Evolutionary conservation across 1,284 basidiomycete species (phyloP).

Genomic region (Ustilago hordei): DNA sequence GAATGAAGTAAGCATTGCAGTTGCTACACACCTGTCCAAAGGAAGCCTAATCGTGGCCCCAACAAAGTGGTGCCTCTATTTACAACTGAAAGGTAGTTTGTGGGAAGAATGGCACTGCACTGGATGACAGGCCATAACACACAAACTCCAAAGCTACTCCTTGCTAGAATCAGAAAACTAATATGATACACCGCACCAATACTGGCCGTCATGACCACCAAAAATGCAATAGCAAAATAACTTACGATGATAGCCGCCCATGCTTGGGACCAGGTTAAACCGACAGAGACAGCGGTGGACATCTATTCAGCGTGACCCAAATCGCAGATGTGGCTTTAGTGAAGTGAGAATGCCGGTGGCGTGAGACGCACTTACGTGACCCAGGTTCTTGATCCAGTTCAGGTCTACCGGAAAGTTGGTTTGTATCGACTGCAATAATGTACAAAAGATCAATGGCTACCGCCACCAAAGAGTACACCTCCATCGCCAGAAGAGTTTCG

Average conservation of each 20-base stretch:
- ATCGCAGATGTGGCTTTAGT: background rate
- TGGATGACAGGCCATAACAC: conserved; percentile 82
- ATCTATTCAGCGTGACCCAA: background rate
- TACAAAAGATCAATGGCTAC: conserved; percentile 11
- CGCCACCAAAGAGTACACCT: conserved; percentile 37
- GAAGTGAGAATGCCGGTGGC: background rate
- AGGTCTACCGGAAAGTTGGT: background rate
- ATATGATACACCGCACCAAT: conserved; percentile 75
- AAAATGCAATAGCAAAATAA: conserved; percentile 78
- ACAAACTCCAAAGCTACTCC: conserved; percentile 80
- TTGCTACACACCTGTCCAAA: no score
- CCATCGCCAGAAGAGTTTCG: conserved; percentile 35
- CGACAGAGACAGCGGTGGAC: conserved; percentile 39
- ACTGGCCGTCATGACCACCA: conserved; percentile 82
- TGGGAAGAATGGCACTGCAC: conserved; percentile 75
- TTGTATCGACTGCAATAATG: background rate
- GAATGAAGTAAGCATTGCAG: no score
- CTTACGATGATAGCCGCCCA: conserved; percentile 72
- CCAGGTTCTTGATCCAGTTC: background rate
- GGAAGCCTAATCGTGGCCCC: no score
- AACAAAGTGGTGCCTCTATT: no score
- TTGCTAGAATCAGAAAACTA: conserved; percentile 82
- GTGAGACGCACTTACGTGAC: background rate
- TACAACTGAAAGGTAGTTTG: no score
- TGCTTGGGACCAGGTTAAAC: conserved; percentile 61